Evolutionary conservation across 2,329 filamentous ascomycete genomes (phyloP), one percentile per base, ranked within the genome.

Genomic region (Lecanicillium sp.): DNA sequence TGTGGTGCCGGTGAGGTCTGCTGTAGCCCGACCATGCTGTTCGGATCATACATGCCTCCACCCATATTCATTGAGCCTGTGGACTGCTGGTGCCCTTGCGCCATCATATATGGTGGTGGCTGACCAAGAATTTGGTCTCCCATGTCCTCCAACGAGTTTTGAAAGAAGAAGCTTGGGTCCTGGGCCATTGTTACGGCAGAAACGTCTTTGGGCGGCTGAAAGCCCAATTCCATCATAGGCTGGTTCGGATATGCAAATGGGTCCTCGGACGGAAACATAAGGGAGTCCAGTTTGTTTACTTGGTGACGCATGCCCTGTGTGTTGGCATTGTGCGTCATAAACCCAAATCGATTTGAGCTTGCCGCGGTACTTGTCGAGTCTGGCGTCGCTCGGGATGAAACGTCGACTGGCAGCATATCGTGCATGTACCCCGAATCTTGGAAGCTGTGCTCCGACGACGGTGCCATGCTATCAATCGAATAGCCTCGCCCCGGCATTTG

Each of bases 211-310:
- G 58, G 59, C 19, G 52, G 48, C 18, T 60, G 59, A 48, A 58
- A 64, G 9, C 68, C 68, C 29, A 75, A 65, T 48, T 76, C 68
- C 64, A 82, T 79, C 65, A 83, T 76, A 1, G 83, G 79, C 47
- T 86, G 83, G 51, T 82, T 86, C 0, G 83, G 84, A 51, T 90
- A 92, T 0, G 80, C 82, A 45, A 90, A 83, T 0, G 85, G 83
- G 50, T 90, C 84, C 25, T 76, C 73, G 0, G 83, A 82, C 2
- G 83, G 80, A 51, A 90, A 90, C 81, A 90, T 88, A 63, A 89
- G 77, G 4, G 80, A 77, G 42, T 81, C 81, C 6, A 89, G 70
- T 53, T 85, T 83, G 46, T 83, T 75, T 13, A 88, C 64, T 4
- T 65, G 62, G 48, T 65, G 73, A 33, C 60, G 42, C 44, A 52